A percentile compares a stretch with the other conserved stretches of the same genome.
Conservation (phyloP, 345 rosid genomes). For the Gossypioides kirkii region DNA sequence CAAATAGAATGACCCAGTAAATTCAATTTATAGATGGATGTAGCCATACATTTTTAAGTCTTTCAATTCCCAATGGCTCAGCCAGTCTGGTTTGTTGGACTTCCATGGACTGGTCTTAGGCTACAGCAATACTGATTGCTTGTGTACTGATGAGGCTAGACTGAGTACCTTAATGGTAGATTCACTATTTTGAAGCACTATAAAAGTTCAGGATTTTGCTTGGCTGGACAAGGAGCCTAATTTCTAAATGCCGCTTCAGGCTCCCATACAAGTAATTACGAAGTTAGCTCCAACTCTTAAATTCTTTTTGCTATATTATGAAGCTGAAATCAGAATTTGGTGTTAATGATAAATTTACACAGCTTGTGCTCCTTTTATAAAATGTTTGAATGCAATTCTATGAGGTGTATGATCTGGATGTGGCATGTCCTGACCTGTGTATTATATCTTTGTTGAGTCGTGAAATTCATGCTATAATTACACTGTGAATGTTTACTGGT, state of each 20-base stretch:
- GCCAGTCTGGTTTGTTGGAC: neutral
- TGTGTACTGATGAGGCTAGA: neutral
- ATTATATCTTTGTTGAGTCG: neutral
- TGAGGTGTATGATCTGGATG: neutral
- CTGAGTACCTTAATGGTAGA: neutral
- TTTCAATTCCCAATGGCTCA: neutral
- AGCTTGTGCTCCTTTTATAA: neutral
- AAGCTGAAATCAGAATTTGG: neutral
- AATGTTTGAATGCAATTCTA: neutral
- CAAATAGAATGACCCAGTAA: neutral
- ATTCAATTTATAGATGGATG: neutral
- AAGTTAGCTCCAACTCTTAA: neutral
- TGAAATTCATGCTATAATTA: constrained; percentile 5
- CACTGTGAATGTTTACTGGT: neutral
- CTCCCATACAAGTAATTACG: neutral
- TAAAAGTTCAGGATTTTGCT: neutral
- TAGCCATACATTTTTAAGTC: neutral
- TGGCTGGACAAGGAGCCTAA: neutral
- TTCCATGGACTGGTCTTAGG: neutral
- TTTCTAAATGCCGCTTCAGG: neutral
- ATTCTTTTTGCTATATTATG: neutral
- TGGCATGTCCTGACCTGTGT: neutral
- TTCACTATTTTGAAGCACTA: neutral
- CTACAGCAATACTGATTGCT: neutral
- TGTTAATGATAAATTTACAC: neutral